phyloP scores from a whole-genome alignment of 2,329 filamentous ascomycete species.

The Ceratocystis destructans region DNA sequence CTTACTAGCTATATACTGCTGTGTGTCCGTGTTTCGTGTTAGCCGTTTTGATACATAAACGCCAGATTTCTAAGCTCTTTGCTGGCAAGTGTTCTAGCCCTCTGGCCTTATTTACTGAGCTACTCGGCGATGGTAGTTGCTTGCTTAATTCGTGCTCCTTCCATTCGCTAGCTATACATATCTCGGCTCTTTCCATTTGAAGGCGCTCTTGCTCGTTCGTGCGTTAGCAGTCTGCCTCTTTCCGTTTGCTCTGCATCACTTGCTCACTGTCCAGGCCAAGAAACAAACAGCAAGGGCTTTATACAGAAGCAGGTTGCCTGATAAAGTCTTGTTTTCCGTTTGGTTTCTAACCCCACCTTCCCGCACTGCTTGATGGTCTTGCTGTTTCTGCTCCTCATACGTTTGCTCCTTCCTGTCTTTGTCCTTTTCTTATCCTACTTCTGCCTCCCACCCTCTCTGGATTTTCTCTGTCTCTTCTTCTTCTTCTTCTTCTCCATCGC shows the following conservation, averaged over 20 bases:
- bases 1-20: background rate
- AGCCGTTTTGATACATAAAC: background rate
- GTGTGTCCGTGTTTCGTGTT: background rate
- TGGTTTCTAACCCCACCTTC: background rate
- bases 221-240: background rate
- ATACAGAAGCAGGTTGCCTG: background rate
- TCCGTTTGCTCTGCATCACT: background rate
- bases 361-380: background rate
- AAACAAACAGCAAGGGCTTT: background rate
- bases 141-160: too few relatives aligned
- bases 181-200: too few relatives aligned
- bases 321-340: background rate
- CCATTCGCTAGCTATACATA: too few relatives aligned
- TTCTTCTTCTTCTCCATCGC: background rate
- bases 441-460: constrained; percentile 6
- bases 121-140: background rate
- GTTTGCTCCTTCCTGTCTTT: background rate
- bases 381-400: background rate
- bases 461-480: constrained; percentile 14
- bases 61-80: background rate
- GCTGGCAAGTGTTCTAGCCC: background rate
- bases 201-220: too few relatives aligned
- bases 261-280: background rate
- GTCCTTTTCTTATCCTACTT: background rate
- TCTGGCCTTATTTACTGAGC: background rate